Evolutionary conservation across 2,329 filamentous ascomycete species (phyloP).

Genomic region (Colletotrichum agaves): DNA sequence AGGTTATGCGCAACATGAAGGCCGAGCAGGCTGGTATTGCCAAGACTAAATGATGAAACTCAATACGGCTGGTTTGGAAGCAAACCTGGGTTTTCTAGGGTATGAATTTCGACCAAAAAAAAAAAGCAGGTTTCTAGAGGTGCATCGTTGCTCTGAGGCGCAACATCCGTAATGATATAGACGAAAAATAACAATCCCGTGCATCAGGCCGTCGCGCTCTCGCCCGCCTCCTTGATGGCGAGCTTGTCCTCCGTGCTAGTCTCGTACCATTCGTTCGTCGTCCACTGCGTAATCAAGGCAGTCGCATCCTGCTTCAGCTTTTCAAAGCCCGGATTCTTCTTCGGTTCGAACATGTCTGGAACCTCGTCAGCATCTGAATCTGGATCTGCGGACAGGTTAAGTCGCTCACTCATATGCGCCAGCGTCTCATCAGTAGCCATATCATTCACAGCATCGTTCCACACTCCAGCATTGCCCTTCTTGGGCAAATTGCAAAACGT

Average conservation of each 20-base stretch:
- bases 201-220: constrained; percentile 26
- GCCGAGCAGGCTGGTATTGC: constrained; percentile 45
- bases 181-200: neutral
- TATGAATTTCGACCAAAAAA: constrained; percentile 30
- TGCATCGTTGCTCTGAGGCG: constrained; percentile 8
- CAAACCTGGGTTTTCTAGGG: constrained; percentile 21
- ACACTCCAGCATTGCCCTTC: constrained; percentile 62
- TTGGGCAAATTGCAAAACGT: constrained; percentile 90
- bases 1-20: constrained; percentile 76
- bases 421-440: constrained; percentile 79
- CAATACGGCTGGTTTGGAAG: neutral
- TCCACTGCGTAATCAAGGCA: constrained; percentile 73
- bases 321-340: constrained; percentile 78
- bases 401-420: constrained; percentile 77
- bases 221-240: constrained; percentile 33
- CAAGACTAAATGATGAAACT: constrained; percentile 21
- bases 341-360: constrained; percentile 77
- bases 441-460: constrained; percentile 81
- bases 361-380: constrained; percentile 31
- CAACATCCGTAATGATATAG: constrained; percentile 3
- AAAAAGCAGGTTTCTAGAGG: constrained; percentile 14
- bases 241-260: constrained; percentile 54
- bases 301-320: constrained; percentile 73
- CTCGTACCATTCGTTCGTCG: constrained; percentile 74
- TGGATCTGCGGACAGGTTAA: too few relatives aligned